Percentiles rank a stretch among this genome's conserved stretches.
These are phyloP conservation scores for Bauhinia variegata DNA, from an alignment of 306 rosid species.

Conservation along the genomic window DNA sequence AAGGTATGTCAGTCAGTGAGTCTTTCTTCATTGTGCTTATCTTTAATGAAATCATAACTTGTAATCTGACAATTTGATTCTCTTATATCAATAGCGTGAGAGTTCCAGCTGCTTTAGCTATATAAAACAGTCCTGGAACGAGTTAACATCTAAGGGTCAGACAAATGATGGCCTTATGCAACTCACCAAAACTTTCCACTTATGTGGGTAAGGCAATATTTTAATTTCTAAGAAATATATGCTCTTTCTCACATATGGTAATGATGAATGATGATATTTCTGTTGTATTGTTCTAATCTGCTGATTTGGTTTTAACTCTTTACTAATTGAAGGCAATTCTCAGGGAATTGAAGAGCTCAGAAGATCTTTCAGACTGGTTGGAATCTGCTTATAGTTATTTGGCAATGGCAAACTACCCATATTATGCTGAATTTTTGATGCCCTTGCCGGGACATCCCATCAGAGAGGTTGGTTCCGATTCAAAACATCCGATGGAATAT, in stretches of 20 bases:
- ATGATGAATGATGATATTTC: slow-evolving; percentile 1
- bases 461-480: slow-evolving; percentile 65
- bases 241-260: slow-evolving; percentile 2
- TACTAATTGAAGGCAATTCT: slow-evolving; percentile 26
- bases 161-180: slow-evolving; percentile 56
- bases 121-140: slow-evolving; percentile 75
- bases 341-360: slow-evolving; percentile 53
- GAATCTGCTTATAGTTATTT: slow-evolving; percentile 82
- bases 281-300: slow-evolving; percentile 26
- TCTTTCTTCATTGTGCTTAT: neutral
- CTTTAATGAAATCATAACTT: neutral
- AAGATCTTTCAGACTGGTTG: slow-evolving; percentile 66
- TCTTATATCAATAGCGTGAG: slow-evolving; percentile 60
- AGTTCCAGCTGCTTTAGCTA: slow-evolving; percentile 72
- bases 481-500: slow-evolving; percentile 4
- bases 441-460: slow-evolving; percentile 83
- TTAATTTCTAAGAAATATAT: slow-evolving; percentile 8
- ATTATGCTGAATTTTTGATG: slow-evolving; percentile 67
- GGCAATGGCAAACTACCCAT: slow-evolving; percentile 90
- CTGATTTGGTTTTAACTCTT: slow-evolving; percentile 34
- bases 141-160: slow-evolving; percentile 46
- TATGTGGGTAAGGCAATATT: slow-evolving; percentile 64
- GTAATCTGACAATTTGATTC: slow-evolving; percentile 25
- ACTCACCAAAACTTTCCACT: slow-evolving; percentile 60
- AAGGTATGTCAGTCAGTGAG: slow-evolving; percentile 44